Evolutionary conservation across 768 basidiomycete genomes (phyloP), one percentile per base, ranked within the genome.

Genomic region (Brasilioporus rufonigricans): DNA sequence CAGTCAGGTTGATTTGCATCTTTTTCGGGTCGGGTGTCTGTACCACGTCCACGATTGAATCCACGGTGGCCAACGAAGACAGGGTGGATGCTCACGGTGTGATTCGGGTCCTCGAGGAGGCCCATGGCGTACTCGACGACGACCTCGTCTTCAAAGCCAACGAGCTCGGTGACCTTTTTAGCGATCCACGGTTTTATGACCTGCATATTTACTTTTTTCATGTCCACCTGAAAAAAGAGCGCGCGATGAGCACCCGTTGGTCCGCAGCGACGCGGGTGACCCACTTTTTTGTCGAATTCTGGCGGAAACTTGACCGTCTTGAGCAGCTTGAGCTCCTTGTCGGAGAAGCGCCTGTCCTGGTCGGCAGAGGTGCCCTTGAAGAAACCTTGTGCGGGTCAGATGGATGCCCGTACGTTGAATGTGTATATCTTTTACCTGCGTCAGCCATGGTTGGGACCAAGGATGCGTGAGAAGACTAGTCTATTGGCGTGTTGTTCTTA

Each of bases 51-150:
- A 52, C 12, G 24, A 51, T 12, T 27, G 27, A 48, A 14, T 39
- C 31, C 23, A 18, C 10, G 14, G 18, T 1, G 21, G 23, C 12
- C 14, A 4, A 1, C n/a, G 11, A 7, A 27, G 29, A 16, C 2
- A 26, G 14, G 2, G 13, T 6, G 8, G 45, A 27, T 1, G 70
- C 87, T 60, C 58, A 96, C 94, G n/a, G 90, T 87, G 59, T 89
- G 82, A 16, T 82, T 79, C 45, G 84, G 77, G 63, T 97, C 92
- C 67, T 99, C 97, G 6, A 99, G 75, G 19, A 98, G 78, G 18
- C 93, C 93, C 85, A 93, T 92, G 18, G 93, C 93, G 66, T 97
- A 98, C 67, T 98, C 96, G 27, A 98, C 86, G 39, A 98, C 87
- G 40, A 99, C 87, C 68, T 99, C 97, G 71, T 99, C 97, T 65